Base-by-base conservation (phyloP, 306 rosid genomes). In the Prunus campanulata region DNA sequence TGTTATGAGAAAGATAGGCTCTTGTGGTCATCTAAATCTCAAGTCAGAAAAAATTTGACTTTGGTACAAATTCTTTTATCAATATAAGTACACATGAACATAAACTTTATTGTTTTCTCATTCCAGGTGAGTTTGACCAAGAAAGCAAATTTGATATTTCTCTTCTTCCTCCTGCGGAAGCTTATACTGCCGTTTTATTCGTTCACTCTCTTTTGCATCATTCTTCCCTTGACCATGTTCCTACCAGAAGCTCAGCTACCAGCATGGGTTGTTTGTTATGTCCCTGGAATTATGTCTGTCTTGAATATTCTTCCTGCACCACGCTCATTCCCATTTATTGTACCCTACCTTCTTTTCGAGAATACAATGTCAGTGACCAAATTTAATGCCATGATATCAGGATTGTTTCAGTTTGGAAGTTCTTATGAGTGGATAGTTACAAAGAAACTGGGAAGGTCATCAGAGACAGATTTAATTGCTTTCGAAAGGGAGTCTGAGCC, bases 181-280 rank as follows among this genome's bases (percentile, higher is more conserved):
- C 97, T 95, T 65, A 83, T 95, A 80, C 93, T 95, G 77, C 97
- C 99, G 63, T 95, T 95, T 78, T 95, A 95, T 87, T 95, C 99
- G 2, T 95, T 95, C 87, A 95, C 97, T 74, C 90, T 95, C 77
- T 95, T 95, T 77, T 95, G 99, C 87, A 89, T 95, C 88, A 95
- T 95, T 87, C 99, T 95, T 79, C 99, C 99, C 11, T 59, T 95
- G 81, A 92, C 97, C 85, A 95, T 95, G 99, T 95, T 95, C 82
- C 93, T 95, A 71, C 99, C 99, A 20, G 99, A 95, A 88, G 97
- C 99, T 79, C 92, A 90, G 79, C 91, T 92, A 60, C 99, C 99
- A 5, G 88, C 92, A 30, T 90, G 97, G 97, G 99, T 95, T 61
- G 99, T 95, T 70, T 92, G 97, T 77, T 95, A 95, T 80, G 83